Base-by-base conservation (phyloP, 1,139 yeast genomes). In the Blastobotrys ciferrii region DNA sequence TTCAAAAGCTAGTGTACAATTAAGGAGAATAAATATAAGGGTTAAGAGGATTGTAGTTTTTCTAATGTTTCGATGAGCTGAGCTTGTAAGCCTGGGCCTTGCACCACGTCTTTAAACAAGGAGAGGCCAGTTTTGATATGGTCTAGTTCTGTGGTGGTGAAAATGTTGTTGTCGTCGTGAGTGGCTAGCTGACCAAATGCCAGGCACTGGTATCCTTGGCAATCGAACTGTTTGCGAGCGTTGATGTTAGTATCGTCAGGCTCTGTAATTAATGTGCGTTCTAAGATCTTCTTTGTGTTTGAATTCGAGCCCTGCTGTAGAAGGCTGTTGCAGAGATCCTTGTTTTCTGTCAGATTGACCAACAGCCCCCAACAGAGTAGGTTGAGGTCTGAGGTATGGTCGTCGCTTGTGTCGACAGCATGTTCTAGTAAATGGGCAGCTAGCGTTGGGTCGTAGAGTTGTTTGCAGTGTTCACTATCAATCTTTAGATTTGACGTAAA, bases 281-380 rank as follows among this genome's bases (percentile, higher is more conserved):
- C 28, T 6, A 23, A 9, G 9, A 23, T 23, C 28, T 23, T 23
- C 28, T 23, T 23, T 23, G 28, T 23, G 28, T 23, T 9, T 6
- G 28, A 5, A 6, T 5, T 23, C 9, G 9, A 9, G 9, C 28
- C 28, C 9, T 23, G 28, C 5, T 6, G 28, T 23, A 23, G 9
- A 23, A 54, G 42, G 14, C 25, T 28, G 31, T 36, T 37, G 20
- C 47, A 40, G 1, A 54, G 46, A 2, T 23, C 30, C 30, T 39
- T 46, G 30, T 48, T 47, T 30, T 53, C 57, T 33, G 50, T 47
- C 32, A 56, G 42, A 39, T 54, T 56, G 17, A 57, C 52, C 19
- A 57, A 42, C 31, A 57, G 38, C 2, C 60, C 60, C 46, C 56
- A 47, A 1, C 54, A 49, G 43, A 54, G 55, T 15, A 57, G 45